These are phyloP conservation scores for Colletotrichum spaethianum DNA, from an alignment of 2,329 filamentous ascomycete species.

Conservation along the genomic window DNA sequence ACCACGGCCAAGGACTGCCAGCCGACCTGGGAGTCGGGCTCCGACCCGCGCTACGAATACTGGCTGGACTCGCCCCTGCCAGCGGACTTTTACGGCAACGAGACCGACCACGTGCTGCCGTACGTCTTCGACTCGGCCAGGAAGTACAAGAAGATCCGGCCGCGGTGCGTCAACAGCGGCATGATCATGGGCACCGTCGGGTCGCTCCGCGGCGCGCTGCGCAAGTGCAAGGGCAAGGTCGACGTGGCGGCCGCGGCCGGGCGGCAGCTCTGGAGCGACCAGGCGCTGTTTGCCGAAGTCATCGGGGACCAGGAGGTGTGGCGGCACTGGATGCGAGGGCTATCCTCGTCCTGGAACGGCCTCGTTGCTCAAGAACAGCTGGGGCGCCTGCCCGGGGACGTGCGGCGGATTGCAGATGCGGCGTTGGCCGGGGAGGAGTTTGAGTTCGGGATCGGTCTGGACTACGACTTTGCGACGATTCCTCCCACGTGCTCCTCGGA, in stretches of 20 bases:
- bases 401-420: conserved; percentile 47
- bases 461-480: conserved; percentile 55
- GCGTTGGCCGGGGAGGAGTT: conserved; percentile 49
- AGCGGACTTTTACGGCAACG: conserved; percentile 51
- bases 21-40: conserved; percentile 51
- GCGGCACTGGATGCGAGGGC: conserved; percentile 50
- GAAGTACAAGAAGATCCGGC: conserved; percentile 51
- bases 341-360: conserved; percentile 52
- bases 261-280: conserved; percentile 56
- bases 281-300: conserved; percentile 55
- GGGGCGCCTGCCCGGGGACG: conserved; percentile 37
- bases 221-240: conserved; percentile 49
- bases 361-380: conserved; percentile 38
- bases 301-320: conserved; percentile 56
- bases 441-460: conserved; percentile 57
- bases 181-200: conserved; percentile 55
- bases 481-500: conserved; percentile 54
- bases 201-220: conserved; percentile 45
- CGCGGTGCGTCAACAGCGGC: conserved; percentile 53
- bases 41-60: conserved; percentile 53
- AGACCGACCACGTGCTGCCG: conserved; percentile 49
- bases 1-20: conserved; percentile 55
- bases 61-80: conserved; percentile 55
- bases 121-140: conserved; percentile 49
- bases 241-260: conserved; percentile 46